Evolutionary conservation across 306 rosid species (phyloP).

Genomic region (Spatholobus suberectus): DNA sequence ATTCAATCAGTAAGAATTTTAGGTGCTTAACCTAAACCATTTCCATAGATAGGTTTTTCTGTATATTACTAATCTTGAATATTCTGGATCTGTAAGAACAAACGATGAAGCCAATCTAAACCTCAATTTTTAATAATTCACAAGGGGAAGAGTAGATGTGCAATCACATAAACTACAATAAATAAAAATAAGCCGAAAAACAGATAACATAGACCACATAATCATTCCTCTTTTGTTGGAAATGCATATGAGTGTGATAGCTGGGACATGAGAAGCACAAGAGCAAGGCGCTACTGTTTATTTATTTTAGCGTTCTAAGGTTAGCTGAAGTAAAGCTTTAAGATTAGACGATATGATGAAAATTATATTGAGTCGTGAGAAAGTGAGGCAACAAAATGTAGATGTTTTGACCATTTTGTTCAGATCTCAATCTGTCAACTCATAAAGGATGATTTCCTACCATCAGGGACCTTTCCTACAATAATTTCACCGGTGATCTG

Average conservation of each 20-base stretch:
- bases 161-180: not conserved
- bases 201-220: not conserved
- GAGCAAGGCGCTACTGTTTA: not conserved
- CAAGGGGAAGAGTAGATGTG: not conserved
- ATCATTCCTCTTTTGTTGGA: constrained; percentile 2
- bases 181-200: not conserved
- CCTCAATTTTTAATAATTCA: not conserved
- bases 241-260: not conserved
- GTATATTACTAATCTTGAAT: not conserved
- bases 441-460: constrained; percentile 26
- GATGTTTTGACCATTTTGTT: constrained; percentile 7
- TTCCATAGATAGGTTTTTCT: not conserved
- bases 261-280: constrained; percentile 1
- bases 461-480: constrained; percentile 85
- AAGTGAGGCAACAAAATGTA: not conserved
- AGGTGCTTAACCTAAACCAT: constrained; percentile 17
- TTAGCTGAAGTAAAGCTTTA: not conserved
- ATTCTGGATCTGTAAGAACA: not conserved
- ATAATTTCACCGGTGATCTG: constrained; percentile 85
- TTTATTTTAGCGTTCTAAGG: not conserved
- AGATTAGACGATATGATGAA: not conserved
- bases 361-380: not conserved
- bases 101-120: not conserved
- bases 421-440: constrained; percentile 27
- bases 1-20: constrained; percentile 17